Evolutionary conservation across 2,329 filamentous ascomycete species (phyloP), one percentile per base, ranked within the genome.

Genomic region (Cercospora sp.): DNA sequence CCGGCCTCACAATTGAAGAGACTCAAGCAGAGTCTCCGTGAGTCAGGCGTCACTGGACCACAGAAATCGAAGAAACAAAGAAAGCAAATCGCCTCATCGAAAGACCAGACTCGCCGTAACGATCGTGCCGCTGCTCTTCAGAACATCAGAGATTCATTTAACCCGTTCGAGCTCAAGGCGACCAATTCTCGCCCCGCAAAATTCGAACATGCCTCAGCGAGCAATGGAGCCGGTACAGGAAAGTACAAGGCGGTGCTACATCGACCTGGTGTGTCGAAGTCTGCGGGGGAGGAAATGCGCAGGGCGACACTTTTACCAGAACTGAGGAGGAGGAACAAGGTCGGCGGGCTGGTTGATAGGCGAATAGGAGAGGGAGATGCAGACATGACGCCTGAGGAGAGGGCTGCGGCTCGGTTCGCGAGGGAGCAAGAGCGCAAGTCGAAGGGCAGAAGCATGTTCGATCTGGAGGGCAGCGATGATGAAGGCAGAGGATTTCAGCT

Each of bases 11-110:
- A 99, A 84, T 86, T 99, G 67, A 99, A 98, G 82, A 91, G 94
- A 81, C 87, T 99, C 55, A 99, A 98, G 82, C 87, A 92, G 73
- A 97, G 94, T 9, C 86, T 99, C 58, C 88, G 89, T 70, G 93
- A 97, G 67, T 92, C 94, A 77, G 95, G 95, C 65, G 90, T 99
- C 62, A 89, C 94, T 51, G 93, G 94, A 1, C 93, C 93, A 5
- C 94, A 97, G 75, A 90, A 97, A 77, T 97, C 94, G 8, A 98
- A 98, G 78, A 98, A 97, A 82, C 91, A 97, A 79, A 93, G 92
- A 79, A 89, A 91, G 77, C 67, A 71, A 28, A 69, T 72, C 45
- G 62, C 62, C 32, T 58, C 62, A 10, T 68, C 66, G 18, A 63
- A 64, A 60, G 66, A 67, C 51, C 79, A 88, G 88, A 88, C 87